Evolutionary conservation across 176 grass and related monocot genomes (phyloP).

Genomic region (Rhipidocladum racemiflorum): DNA sequence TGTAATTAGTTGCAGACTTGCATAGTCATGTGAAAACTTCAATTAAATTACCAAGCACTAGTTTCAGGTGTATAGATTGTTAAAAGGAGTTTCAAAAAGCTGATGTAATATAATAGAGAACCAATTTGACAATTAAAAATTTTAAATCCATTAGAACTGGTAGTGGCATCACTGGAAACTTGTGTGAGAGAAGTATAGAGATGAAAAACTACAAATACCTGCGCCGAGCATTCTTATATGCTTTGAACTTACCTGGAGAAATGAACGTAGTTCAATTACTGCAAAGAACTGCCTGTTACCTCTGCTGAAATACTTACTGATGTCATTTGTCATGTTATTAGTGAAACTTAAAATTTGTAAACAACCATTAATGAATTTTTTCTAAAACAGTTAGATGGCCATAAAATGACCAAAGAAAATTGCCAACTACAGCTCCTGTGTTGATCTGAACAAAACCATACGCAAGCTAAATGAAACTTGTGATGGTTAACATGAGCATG

Average conservation of each 20-base stretch:
- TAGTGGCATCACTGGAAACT: background rate
- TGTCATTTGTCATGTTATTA: background rate
- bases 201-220: background rate
- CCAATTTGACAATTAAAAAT: background rate
- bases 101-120: background rate
- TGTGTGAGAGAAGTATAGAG: background rate
- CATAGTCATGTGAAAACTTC: background rate
- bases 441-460: background rate
- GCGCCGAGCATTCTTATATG: background rate
- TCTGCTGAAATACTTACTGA: background rate
- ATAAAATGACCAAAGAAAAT: background rate
- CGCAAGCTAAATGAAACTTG: background rate
- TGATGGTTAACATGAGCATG: background rate
- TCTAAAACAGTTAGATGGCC: background rate
- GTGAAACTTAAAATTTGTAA: background rate
- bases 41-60: constrained; percentile 2
- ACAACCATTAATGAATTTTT: background rate
- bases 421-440: background rate
- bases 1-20: background rate
- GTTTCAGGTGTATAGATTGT: background rate
- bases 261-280: background rate
- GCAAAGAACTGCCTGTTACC: background rate
- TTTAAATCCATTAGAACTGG: background rate
- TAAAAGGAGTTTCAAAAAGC: background rate
- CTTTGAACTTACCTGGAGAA: background rate